A percentile compares a stretch with the other conserved stretches of the same genome.
Evolutionary conservation across 768 basidiomycete species (phyloP).

Genomic region (Rickenella mellea): DNA sequence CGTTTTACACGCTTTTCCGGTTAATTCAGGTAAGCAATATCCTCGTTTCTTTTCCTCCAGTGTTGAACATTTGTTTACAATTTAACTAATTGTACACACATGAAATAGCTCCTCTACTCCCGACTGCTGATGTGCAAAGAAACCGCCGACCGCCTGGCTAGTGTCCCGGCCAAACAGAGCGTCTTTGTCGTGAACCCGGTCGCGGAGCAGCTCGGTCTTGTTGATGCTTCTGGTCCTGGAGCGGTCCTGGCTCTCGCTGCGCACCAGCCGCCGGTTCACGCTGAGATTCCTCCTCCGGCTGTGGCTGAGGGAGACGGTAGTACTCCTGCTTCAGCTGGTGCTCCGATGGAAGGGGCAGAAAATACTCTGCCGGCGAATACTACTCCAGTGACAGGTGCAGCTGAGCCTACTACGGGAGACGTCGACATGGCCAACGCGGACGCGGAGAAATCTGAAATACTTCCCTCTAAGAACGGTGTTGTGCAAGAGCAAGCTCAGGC

Average conservation of each 20-base stretch:
- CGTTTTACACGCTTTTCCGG: constrained; percentile 84
- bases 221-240: constrained; percentile 72
- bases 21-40: constrained; percentile 67
- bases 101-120: constrained; percentile 73
- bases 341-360: too few species aligned
- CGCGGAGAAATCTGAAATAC: background rate
- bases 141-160: constrained; percentile 60
- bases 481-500: too few species aligned
- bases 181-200: constrained; percentile 68
- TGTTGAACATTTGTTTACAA: constrained; percentile 1
- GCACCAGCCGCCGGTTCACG: constrained; percentile 48
- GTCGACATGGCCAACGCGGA: background rate
- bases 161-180: constrained; percentile 43
- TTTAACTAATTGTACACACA: constrained; percentile 8
- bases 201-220: constrained; percentile 74
- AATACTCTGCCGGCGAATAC: too few species aligned
- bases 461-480: too few species aligned
- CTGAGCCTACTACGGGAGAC: constrained; percentile 7
- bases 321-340: too few species aligned
- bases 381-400: too few species aligned
- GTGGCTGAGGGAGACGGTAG: constrained; percentile 46
- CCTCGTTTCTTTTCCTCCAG: constrained; percentile 4
- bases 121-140: constrained; percentile 81
- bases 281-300: too few species aligned
- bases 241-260: constrained; percentile 60